Base-by-base conservation (phyloP, 495 filamentous ascomycete genomes). In the Hypomontagnella submonticulosa region DNA sequence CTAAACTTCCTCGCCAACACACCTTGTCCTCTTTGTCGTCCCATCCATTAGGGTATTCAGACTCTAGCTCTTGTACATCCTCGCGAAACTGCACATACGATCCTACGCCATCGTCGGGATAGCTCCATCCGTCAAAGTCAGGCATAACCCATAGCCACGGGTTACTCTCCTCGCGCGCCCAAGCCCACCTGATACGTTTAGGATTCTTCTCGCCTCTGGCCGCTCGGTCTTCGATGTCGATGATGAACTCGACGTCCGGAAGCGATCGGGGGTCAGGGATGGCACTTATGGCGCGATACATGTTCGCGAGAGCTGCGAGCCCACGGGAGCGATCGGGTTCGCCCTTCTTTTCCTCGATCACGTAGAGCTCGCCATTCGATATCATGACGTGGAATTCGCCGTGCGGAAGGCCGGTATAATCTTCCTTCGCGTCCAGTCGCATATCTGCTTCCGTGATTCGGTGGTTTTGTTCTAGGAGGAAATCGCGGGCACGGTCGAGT, bases 121-220 rank as follows among this genome's bases (percentile, higher is more conserved):
- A 88, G 12, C 80, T 76, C 85, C 86, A 90, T 75, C 85, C 88
- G 30, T 85, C 84, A 57, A 89, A 90, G 64, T 90, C 87, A 0
- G 88, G 86, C 78, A 91, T 88, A 10, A 90, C 74, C 87, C 87
- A 91, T 10, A 84, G 73, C 11, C 79, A 73, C 0, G 75, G 66
- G 37, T 88, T 80, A 13, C 48, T 57, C 8, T 58, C 53, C 12
- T 69, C 62, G 56, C 84, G 75, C 3, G 85, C 75, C 64, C 83
- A 81, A 6, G 78, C 76, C 85, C 86, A 89, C 10, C 84, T 76
- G 15, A 77, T 67, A 8, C 67, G 59, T 11, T 62, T 19, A 0
- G 81, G 77, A 8, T 76, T 49, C 40, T 75, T 67, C 37, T 67
- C 65, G 16, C 65, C 59, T 18, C 53, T 48, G 6, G 48, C 63